Conservation (phyloP, 805 yeast genomes). For the Nadsonia fulvescens region DNA sequence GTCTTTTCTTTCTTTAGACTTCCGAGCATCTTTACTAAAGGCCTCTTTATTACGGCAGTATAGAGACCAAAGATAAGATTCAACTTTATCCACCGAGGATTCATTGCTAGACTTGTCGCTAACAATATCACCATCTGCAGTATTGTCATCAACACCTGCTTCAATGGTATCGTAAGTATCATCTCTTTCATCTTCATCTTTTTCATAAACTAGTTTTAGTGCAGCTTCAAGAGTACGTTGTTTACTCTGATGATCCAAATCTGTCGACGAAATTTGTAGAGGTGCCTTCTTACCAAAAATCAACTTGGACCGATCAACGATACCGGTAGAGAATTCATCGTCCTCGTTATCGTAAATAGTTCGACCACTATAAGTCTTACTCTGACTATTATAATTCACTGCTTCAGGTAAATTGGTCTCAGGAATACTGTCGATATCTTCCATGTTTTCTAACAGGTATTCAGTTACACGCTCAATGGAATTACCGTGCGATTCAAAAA, state of each 20-base stretch:
- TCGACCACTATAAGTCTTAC: constrained; percentile 2
- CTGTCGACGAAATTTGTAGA: constrained; percentile 11
- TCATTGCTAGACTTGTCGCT: no score
- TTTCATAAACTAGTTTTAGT: constrained; percentile 37
- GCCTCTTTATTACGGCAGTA: constrained; percentile 32
- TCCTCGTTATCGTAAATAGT: not conserved
- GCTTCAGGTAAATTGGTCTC: constrained; percentile 3
- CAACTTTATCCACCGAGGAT: constrained; percentile 27
- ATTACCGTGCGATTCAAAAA: constrained; percentile 30
- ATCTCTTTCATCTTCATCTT: constrained; percentile 76
- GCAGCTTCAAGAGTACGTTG: constrained; percentile 9
- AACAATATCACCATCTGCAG: constrained; percentile 9
- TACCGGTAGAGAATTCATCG: constrained; percentile 1
- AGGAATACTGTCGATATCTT: constrained; percentile 19
- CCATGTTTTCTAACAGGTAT: constrained; percentile 45
- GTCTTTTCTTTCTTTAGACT: constrained; percentile 30
- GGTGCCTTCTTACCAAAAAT: constrained; percentile 13
- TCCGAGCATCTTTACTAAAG: constrained; percentile 33
- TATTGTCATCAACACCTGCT: constrained; percentile 12
- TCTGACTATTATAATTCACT: constrained; percentile 1
- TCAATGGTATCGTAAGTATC: constrained; percentile 28
- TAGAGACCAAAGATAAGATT: constrained; percentile 36
- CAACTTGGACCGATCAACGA: constrained; percentile 6
- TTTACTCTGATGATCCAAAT: constrained; percentile 8
- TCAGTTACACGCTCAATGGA: constrained; percentile 42